Evolutionary conservation across 208 protist genomes (phyloP), one percentile per base, ranked within the genome.

Genomic region (Phytomonas francai): DNA sequence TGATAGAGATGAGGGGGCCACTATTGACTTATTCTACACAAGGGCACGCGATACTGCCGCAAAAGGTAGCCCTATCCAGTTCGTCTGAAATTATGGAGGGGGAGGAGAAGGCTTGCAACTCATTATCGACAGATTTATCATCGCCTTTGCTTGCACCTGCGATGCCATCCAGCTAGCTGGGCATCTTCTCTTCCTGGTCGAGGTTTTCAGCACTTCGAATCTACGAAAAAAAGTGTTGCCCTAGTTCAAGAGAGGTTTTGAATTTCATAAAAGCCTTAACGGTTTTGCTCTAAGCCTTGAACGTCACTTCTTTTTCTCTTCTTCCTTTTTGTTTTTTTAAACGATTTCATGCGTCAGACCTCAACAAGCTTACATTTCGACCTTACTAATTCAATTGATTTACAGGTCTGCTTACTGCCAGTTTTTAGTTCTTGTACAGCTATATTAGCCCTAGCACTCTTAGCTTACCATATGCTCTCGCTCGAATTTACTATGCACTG

Each of bases 401-500:
- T 54, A 25, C 45, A 54, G 25, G 67, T 58, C 22, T 78, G 25
- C 28, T 70, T 74, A 14, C 71, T 72, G 31, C 19, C 56, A 63
- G 65, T 78, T 57, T 45, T 68, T 70, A 27, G 65, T 68, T 76
- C 34, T 59, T 69, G 22, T 63, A n/a, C 68, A n/a, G 11, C n/a
- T 67, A 58, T 68, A 61, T 42, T 19, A 54, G 25, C 11, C 16
- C 45, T 54, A 54, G 45, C 45, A 6, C 16, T 25, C 45, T 25
- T 19, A 25, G 67, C 8, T 33, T 9, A 34, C 30, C 49, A 56
- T n/a, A 87, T 92, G 89, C 72, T 92, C 11, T 72, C 76, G 27
- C 27, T 88, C 6, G 70, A 82, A 9, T 85, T 95, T 67, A 88
- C 85, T 4, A 71, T 92, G 0, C 87, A 95, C 59, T 85, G 89